These are phyloP conservation scores for Boechera divaricarpa DNA, from an alignment of 345 rosid species.

Conservation along the genomic window DNA sequence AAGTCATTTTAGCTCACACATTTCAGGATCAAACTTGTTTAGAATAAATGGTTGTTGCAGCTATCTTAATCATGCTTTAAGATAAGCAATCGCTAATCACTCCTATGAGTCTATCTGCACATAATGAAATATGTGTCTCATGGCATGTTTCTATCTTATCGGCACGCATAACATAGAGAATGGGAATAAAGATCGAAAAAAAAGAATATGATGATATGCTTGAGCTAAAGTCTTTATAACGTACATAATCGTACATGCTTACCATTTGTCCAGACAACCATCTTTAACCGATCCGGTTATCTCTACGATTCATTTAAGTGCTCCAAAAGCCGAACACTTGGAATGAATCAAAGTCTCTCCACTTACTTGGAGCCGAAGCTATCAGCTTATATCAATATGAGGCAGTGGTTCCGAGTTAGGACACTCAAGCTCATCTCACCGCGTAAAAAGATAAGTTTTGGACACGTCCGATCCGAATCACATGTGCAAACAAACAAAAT, in stretches of 20 bases:
- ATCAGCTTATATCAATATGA: not conserved
- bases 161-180: too few species aligned
- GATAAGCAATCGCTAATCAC: too few species aligned
- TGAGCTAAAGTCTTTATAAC: too few species aligned
- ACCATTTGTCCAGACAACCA: not conserved
- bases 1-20: too few species aligned
- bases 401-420: not conserved
- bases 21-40: too few species aligned
- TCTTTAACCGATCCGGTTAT: not conserved
- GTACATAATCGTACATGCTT: not conserved
- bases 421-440: slow-evolving; percentile 30
- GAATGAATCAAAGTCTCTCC: not conserved
- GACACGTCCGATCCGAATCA: slow-evolving; percentile 14
- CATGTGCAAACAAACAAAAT: slow-evolving; percentile 29
- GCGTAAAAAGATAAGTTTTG: not conserved
- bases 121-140: too few species aligned
- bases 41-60: too few species aligned
- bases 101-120: too few species aligned
- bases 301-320: not conserved
- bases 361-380: not conserved
- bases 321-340: not conserved
- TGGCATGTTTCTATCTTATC: too few species aligned
- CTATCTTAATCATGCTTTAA: too few species aligned
- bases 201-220: too few species aligned
- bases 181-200: too few species aligned